Base-by-base conservation (phyloP, 2,329 filamentous ascomycete species). In the Aureobasidium sp. region DNA sequence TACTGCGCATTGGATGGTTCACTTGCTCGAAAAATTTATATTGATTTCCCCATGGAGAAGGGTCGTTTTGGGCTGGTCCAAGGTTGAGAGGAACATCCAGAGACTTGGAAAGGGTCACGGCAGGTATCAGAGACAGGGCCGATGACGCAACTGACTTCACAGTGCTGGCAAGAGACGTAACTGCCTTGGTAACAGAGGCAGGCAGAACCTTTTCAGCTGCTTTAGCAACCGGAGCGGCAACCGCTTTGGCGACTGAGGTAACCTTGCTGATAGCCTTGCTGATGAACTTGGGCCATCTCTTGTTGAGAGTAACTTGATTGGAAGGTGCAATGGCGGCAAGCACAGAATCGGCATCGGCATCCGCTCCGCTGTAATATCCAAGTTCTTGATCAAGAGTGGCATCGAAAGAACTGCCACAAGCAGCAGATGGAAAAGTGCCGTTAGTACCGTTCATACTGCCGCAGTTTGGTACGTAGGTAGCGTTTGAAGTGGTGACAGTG, bases 401-500 rank as follows among this genome's bases (percentile, higher is more conserved):
- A 45, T 64, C 63, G 29, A 64, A 64, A 13, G 53, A 45, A 3
- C 34, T 39, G 5, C 62, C 63, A 27, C 63, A 64, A 14, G 53
- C 58, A 29, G 62, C 61, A 2, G 63, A 60, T 0, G 63, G 63
- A 25, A 64, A 63, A 13, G 42, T 44, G 9, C 41, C 41, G 11
- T 37, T 60, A 14, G 44, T 64, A 3, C 50, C 50, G 27, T 54
- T 54, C 49, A 41, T 59, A 6, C 21, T 32, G n/a, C 21, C 57
- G 10, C 37, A 62, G 50, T 41, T 42, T 36, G 61, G 63, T 1
- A 32, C 13, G n/a, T 39, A 36, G 21, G 61, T 51, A 16, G 30
- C 45, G 47, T 51, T 62, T 25, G 50, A 30, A 27, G 25, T 48
- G 16, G 61, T 41, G 11, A 62, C 48, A 2, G 61, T 49, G 8